Evolutionary conservation across 257 asterid genomes (phyloP).

Genomic region (Cinchona pubescens): DNA sequence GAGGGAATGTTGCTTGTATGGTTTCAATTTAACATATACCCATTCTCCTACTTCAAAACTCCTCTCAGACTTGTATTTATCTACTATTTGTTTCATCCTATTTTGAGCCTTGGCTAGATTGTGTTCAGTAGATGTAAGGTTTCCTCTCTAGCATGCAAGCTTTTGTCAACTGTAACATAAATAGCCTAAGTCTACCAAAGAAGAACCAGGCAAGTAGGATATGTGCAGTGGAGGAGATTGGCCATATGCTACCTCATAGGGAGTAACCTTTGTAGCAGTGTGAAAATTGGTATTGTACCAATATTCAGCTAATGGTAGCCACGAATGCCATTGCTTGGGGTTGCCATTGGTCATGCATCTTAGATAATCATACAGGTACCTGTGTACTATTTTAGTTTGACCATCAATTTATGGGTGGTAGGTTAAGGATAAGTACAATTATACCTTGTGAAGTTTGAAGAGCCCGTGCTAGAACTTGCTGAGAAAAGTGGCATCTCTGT

Average conservation of each 20-base stretch:
- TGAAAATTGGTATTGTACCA: background rate
- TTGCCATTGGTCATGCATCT: background rate
- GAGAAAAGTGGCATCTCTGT: background rate
- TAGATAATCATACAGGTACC: background rate
- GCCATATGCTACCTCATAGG: background rate
- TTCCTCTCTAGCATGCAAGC: accelerated
- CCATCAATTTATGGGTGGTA: background rate
- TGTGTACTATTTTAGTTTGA: background rate
- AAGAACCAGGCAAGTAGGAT: no score
- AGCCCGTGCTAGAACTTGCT: background rate
- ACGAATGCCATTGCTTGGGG: no score
- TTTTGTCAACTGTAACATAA: no score
- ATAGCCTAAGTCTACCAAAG: no score
- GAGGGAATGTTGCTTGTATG: background rate
- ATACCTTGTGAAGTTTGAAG: background rate
- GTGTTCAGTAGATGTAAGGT: accelerated
- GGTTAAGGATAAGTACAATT: background rate
- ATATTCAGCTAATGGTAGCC: background rate
- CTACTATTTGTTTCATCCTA: no score
- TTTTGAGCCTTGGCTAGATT: background rate
- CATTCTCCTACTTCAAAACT: no score
- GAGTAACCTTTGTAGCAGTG: accelerated
- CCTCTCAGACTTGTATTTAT: no score
- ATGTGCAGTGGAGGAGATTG: background rate
- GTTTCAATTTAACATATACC: no score